Evolutionary conservation across 345 rosid genomes (phyloP), one percentile per base, ranked within the genome.

Genomic region (Brassica carinata): DNA sequence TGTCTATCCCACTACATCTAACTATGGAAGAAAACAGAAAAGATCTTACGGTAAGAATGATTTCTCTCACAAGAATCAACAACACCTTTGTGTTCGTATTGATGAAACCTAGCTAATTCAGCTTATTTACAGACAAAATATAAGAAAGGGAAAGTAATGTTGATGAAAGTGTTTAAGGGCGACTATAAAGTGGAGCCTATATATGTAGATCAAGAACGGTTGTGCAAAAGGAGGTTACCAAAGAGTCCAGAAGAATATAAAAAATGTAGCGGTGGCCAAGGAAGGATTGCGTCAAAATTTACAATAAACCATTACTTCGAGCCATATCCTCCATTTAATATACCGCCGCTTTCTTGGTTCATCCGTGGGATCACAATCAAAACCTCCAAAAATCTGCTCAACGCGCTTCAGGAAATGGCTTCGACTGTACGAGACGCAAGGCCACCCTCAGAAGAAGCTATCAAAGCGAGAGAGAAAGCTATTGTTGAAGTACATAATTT

Each of bases 151-250:
- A 88, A 82, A 81, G 83, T 88, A 0, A 88, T 87, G 29, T 87
- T 88, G 65, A 90, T 91, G 94, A 79, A 91, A 79, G 86, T 63
- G 80, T 94, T 91, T 17, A 90, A 91, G 73, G 98, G 98, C 11
- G 75, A 83, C 65, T 91, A 88, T 23, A 23, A 23, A 23, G 26
- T 23, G 26, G 26, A 23, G 26, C 26, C 26, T 23, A 23, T 23
- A 23, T 23, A 23, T 23, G 26, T 23, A 23, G 26, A 23, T 23
- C 26, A 23, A 23, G 26, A 23, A 23, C 26, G 26, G 26, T 23
- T 23, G 26, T 23, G 26, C 26, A 23, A 23, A 23, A 23, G 26
- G 26, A 23, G 26, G 66, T 78, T 82, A 71, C 97, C 93, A 0
- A 87, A 84, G 75, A 87, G 89, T 67, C 85, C 76, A 85, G 89